Base-by-base conservation (phyloP, 495 filamentous ascomycete genomes). In the Polyplosphaeria fusca region DNA sequence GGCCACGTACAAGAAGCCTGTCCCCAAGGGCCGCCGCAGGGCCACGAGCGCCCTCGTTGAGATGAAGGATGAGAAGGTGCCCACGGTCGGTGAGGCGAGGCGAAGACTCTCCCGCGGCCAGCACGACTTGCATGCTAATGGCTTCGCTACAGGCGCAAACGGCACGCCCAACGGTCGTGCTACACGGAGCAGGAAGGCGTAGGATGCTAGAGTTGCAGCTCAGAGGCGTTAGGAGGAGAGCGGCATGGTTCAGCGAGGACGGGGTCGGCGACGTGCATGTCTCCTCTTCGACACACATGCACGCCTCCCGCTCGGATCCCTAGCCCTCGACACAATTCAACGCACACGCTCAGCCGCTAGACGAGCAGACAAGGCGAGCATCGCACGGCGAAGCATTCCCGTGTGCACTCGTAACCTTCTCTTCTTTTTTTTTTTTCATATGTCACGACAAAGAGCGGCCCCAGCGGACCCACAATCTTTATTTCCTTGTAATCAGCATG, bases 1-100 rank as follows among this genome's bases (percentile, higher is more conserved):
- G 60, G 89, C 89, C 44, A 98, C 93, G 51, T 98, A 98, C 78
- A 90, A 87, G 74, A 95, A 94, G 82, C 77, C 63, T 27, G 61
- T 67, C 16, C 55, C 55, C 27, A 73, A 73, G 66, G 65, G 68
- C 22, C 50, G 72, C 18, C 58, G 67, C 24, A 52, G 72, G 39
- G 67, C 71, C 23, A 71, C 63, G 2, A 68, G 65, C 41, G 72
- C 72, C 24, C 58, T 74, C 13, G 63, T 73, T 13, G 72, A 74
- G 58, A 74, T 74, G 72, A 72, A 72, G 64, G 72, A 74, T 51
- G 72, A 74, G 68, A 70, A 73, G 58, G 65, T 74, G 14, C 72
- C 72, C 9, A 72, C 69, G 28, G 68, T 73, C 32, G 59, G 58
- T 38, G 71, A 73, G 47, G 68, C 69, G 18, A 32, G 66, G 42